Evolutionary conservation across 2,329 filamentous ascomycete species (phyloP), one percentile per base, ranked within the genome.

Genomic region (Fusarium compactum): DNA sequence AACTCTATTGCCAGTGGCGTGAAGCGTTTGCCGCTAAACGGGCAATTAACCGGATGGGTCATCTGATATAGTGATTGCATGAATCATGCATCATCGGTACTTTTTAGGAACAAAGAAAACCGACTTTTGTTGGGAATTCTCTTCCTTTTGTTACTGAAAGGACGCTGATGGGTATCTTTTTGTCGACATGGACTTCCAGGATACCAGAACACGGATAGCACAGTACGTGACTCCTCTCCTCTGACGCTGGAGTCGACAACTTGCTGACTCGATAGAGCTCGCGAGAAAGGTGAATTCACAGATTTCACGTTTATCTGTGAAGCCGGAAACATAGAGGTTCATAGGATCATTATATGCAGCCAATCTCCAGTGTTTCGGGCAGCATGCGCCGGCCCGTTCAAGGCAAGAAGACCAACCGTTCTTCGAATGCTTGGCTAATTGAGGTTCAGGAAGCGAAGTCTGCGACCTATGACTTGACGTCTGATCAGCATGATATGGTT

Each of bases 1-100:
- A 64, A 64, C 58, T 12, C 18, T 64, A 11, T 63, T 48, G 58
- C 48, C 58, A 44, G 34, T 64, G 61, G 61, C 59, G 61, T 46
- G 8, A 48, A 16, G n/a, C 3, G 15, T 64, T 5, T 10, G 22
- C 32, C 50, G 61, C 61, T 64, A 64, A 10, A 20, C 18, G 41
- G 29, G 12, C 11, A 24, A 6, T 29, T 64, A 25, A 29, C 61
- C 59, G 20, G 14, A 57, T 38, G 10, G 29, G 24, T 43, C 24
- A 5, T 11, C 0, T 34, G 34, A 12, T 40, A 27, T 7, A 27
- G 48, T 24, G 41, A 34, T 32, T 15, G 14, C 59, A 64, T 64
- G 61, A 64, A 27, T 64, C 61, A 58, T 50, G 8, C 34, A 22
- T 14, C 30, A 14, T 14, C 15, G 30, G 30, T 32, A 32, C 15